phyloP scores from a whole-genome alignment of 345 rosid genomes.

The Viola odorata region DNA sequence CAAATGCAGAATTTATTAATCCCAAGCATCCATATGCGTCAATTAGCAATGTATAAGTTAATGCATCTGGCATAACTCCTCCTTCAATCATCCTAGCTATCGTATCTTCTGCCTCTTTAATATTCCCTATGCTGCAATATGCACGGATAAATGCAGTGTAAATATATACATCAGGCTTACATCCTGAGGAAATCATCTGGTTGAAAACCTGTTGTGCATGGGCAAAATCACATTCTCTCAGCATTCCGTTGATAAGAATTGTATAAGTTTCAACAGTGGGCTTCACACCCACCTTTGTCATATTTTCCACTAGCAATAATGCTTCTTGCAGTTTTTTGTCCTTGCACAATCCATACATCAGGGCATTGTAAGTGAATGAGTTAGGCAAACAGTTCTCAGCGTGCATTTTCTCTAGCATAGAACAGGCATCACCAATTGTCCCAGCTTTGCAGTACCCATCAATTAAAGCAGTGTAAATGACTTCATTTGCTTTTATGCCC shows the following conservation, averaged over 20 bases:
- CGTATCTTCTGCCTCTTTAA: constrained; percentile 64
- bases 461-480: constrained; percentile 74
- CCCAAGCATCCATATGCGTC: constrained; percentile 61
- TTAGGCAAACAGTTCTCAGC: constrained; percentile 54
- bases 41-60: constrained; percentile 55
- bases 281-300: constrained; percentile 46
- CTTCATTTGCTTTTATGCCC: constrained; percentile 64
- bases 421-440: constrained; percentile 43
- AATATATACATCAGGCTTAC: constrained; percentile 58
- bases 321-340: constrained; percentile 52
- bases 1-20: constrained; percentile 50
- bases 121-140: constrained; percentile 53
- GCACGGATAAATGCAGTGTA: constrained; percentile 71
- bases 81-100: constrained; percentile 55
- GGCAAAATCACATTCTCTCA: constrained; percentile 60
- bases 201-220: constrained; percentile 44
- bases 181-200: constrained; percentile 50
- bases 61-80: constrained; percentile 59
- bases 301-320: constrained; percentile 35
- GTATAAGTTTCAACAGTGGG: constrained; percentile 62
- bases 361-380: constrained; percentile 59
- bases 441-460: constrained; percentile 79
- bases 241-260: constrained; percentile 51
- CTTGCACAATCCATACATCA: constrained; percentile 68
- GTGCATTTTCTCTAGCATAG: constrained; percentile 57